Conservation (phyloP, 2,329 filamentous ascomycete genomes). For the Stachybotrys chartarum region DNA sequence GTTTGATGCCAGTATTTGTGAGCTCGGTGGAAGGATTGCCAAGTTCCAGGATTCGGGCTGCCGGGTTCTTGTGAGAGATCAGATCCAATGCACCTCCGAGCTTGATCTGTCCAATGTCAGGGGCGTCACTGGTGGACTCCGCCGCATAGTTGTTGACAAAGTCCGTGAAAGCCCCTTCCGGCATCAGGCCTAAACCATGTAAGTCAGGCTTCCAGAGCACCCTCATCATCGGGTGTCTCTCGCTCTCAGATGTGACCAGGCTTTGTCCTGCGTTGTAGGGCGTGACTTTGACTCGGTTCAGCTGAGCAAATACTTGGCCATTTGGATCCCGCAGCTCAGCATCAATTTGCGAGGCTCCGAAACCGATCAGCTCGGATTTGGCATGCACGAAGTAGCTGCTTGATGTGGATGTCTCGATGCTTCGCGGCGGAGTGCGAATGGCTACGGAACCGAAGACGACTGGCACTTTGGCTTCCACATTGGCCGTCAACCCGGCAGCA, state of each 20-base stretch:
- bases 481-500: neutral
- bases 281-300: neutral
- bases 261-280: neutral
- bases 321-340: neutral
- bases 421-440: neutral
- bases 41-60: neutral
- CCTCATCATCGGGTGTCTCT: neutral
- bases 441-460: neutral
- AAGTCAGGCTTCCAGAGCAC: neutral
- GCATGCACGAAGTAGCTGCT: too few species aligned
- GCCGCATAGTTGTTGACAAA: neutral
- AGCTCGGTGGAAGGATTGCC: neutral
- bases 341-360: conserved; percentile 4
- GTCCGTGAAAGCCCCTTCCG: neutral
- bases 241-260: neutral
- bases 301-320: neutral
- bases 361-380: conserved; percentile 3
- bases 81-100: neutral
- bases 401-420: neutral
- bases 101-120: neutral
- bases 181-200: neutral
- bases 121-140: neutral
- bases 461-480: neutral
- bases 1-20: neutral
- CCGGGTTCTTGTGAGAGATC: neutral